Percentiles rank a stretch among this genome's conserved stretches.
phyloP scores from a whole-genome alignment of 1,284 basidiomycete species.

The Fomitiporia mediterranea region DNA sequence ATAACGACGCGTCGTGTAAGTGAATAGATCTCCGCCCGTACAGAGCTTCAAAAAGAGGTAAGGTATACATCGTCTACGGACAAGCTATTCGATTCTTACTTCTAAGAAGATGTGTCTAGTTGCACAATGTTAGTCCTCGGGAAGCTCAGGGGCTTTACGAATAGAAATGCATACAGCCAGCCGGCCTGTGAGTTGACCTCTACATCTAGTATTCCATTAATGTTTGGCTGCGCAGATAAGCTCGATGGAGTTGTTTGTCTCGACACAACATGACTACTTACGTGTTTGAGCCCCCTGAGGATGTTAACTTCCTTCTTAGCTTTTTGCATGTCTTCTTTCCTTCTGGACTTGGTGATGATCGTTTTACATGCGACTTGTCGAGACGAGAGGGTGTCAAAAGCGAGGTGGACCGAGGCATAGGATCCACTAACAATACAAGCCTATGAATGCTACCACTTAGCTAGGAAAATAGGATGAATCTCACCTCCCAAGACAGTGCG shows the following conservation, averaged over 20 bases:
- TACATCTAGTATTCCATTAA: conserved; percentile 72
- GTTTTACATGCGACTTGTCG: conserved; percentile 83
- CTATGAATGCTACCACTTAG: not conserved
- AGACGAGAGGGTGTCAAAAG: conserved; percentile 54
- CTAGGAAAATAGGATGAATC: not conserved
- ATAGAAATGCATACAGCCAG: conserved; percentile 33
- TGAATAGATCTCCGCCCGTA: conserved; percentile 75
- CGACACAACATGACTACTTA: conserved; percentile 30
- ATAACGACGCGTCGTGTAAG: conserved; percentile 63
- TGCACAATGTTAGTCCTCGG: not conserved
- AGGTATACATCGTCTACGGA: too few species aligned
- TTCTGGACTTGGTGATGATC: conserved; percentile 48
- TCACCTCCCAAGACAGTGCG: conserved; percentile 61
- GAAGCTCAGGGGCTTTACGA: not conserved
- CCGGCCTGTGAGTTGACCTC: conserved; percentile 59
- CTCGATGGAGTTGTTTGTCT: not conserved
- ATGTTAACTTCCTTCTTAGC: conserved; percentile 76
- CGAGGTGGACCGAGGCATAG: conserved; percentile 79
- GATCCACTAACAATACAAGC: conserved; percentile 44
- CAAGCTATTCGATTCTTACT: not conserved
- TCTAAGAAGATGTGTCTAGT: conserved; percentile 58
- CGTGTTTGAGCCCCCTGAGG: conserved; percentile 65
- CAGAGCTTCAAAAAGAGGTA: conserved; percentile 51
- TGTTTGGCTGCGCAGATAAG: conserved; percentile 57
- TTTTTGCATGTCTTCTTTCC: conserved; percentile 50